Percentiles rank a stretch among this genome's conserved stretches.
These are phyloP conservation scores for Chaetomium fimeti DNA, from an alignment of 495 filamentous ascomycete species.

Conservation along the genomic window DNA sequence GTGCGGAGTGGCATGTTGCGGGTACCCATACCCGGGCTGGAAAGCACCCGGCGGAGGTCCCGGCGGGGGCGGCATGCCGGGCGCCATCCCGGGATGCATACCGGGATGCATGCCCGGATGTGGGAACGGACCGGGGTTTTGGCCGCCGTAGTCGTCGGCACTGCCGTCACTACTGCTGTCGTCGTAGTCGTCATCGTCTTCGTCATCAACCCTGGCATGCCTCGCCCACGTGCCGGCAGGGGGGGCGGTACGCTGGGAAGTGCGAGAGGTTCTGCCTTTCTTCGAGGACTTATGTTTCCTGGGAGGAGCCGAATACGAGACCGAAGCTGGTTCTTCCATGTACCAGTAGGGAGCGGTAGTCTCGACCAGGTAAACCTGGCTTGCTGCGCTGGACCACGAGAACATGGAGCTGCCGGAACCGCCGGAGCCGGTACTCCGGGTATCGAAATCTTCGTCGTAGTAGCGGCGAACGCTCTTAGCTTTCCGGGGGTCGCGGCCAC, in stretches of 20 bases:
- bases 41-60: conserved; percentile 22
- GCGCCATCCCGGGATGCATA: conserved; percentile 17
- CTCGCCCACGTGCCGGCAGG: conserved; percentile 8
- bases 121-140: conserved; percentile 5
- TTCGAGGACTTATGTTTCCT: conserved; percentile 5
- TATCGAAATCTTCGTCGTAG: conserved; percentile 26
- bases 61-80: conserved; percentile 4
- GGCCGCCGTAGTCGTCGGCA: conserved; percentile 4
- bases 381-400: conserved; percentile 23
- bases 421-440: conserved; percentile 25
- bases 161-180: conserved; percentile 20
- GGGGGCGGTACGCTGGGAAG: conserved; percentile 5
- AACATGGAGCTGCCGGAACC: conserved; percentile 20
- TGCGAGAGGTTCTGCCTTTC: conserved; percentile 14
- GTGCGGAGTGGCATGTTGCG: conserved; percentile 1
- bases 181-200: conserved; percentile 21
- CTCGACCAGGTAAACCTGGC: conserved; percentile 28
- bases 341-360: conserved; percentile 18
- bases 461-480: conserved; percentile 31
- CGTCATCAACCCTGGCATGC: conserved; percentile 15
- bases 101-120: neutral
- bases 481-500: conserved; percentile 29
- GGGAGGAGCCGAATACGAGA: neutral
- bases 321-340: conserved; percentile 9
- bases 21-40: conserved; percentile 19